Percentiles rank a stretch among this genome's conserved stretches.
Conservation (phyloP, 2,329 filamentous ascomycete genomes). For the Neofusicoccum ribis region DNA sequence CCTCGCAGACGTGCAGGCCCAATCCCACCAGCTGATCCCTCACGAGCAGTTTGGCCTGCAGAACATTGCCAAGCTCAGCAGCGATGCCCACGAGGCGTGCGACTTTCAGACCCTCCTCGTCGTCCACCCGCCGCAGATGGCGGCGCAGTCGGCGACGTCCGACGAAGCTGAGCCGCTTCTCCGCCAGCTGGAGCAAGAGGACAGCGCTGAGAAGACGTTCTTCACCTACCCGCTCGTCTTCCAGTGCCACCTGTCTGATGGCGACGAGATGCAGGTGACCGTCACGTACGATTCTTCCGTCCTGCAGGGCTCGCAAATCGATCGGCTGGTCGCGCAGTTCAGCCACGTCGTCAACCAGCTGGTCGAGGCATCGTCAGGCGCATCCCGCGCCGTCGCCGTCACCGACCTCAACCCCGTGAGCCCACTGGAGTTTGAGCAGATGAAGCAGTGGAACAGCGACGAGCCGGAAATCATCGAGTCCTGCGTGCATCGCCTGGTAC, state of each 20-base stretch:
- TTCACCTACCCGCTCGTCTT: background rate
- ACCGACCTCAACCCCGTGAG: background rate
- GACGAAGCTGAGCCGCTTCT: background rate
- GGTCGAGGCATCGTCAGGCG: background rate
- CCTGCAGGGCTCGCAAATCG: background rate
- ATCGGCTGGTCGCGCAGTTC: conserved; percentile 11
- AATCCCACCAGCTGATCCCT: conserved; percentile 17
- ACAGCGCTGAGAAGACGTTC: background rate
- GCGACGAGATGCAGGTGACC: background rate
- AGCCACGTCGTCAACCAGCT: conserved; percentile 7
- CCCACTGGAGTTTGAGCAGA: background rate
- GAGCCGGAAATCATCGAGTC: conserved; percentile 29
- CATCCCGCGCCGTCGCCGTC: background rate
- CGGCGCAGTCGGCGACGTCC: background rate
- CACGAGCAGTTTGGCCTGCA: conserved; percentile 31
- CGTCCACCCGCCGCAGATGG: conserved; percentile 39
- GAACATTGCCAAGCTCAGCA: conserved; percentile 39
- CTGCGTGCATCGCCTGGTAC: conserved; percentile 43
- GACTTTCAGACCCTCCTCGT: conserved; percentile 54
- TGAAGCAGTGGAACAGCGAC: background rate
- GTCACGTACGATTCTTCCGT: background rate
- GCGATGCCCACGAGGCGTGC: conserved; percentile 54
- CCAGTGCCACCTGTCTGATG: background rate
- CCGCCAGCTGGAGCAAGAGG: background rate
- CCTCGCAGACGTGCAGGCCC: background rate